A percentile compares a stretch with the other conserved stretches of the same genome.
These are phyloP conservation scores for Dothidotthia symphoricarpi DNA, from an alignment of 2,329 filamentous ascomycete genomes.

Conservation along the genomic window DNA sequence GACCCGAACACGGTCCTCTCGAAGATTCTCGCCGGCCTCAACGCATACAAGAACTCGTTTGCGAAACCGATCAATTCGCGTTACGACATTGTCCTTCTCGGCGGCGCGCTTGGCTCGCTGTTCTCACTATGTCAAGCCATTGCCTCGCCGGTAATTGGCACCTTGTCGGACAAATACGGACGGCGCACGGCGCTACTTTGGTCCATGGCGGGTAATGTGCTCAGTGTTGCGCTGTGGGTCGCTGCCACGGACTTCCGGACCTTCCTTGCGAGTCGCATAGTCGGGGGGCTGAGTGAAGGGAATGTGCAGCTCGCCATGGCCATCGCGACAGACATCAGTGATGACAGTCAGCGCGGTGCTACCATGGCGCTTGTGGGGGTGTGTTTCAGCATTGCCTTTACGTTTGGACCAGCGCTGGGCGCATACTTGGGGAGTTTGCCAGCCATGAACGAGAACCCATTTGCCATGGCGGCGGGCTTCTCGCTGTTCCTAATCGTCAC, in stretches of 20 bases:
- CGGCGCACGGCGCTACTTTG: constrained; percentile 81
- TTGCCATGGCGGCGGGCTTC: constrained; percentile 87
- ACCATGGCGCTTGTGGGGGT: constrained; percentile 96
- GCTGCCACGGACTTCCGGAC: constrained; percentile 91
- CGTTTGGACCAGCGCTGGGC: constrained; percentile 88
- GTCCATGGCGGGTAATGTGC: constrained; percentile 89
- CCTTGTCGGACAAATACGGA: constrained; percentile 83
- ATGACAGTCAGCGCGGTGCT: constrained; percentile 75
- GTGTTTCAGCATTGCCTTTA: constrained; percentile 97
- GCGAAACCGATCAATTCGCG: constrained; percentile 88
- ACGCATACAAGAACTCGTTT: constrained; percentile 93
- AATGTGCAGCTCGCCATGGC: constrained; percentile 96
- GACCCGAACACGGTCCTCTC: constrained; percentile 66
- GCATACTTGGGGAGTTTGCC: constrained; percentile 78
- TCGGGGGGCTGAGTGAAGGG: constrained; percentile 91
- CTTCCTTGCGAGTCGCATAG: constrained; percentile 87
- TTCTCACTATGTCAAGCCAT: constrained; percentile 92
- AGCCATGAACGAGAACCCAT: constrained; percentile 82
- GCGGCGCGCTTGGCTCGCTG: constrained; percentile 87
- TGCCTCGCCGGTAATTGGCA: constrained; percentile 87
- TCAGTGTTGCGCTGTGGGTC: constrained; percentile 93
- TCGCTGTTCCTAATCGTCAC: constrained; percentile 79
- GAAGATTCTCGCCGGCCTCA: constrained; percentile 76
- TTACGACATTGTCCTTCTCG: constrained; percentile 95
- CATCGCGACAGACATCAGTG: constrained; percentile 94